These are phyloP conservation scores for Umbelopsis sp. DNA, from an alignment of 371 early-diverging fungal species.

Conservation along the genomic window DNA sequence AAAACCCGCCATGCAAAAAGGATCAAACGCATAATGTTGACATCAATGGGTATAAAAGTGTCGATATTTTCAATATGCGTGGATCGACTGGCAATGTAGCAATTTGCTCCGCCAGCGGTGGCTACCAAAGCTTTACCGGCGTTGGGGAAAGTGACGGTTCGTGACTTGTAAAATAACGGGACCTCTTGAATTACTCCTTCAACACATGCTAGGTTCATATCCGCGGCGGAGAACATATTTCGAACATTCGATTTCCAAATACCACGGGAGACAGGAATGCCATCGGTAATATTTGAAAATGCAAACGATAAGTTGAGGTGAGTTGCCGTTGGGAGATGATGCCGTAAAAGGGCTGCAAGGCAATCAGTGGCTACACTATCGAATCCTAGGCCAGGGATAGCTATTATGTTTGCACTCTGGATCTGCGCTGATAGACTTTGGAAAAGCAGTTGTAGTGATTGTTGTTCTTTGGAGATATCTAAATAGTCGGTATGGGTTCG, in stretches of 20 bases:
- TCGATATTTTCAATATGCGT: slow-evolving; percentile 10
- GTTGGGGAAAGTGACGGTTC: slow-evolving; percentile 5
- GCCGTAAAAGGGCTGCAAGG: not conserved
- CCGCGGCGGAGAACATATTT: slow-evolving; percentile 14
- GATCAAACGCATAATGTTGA: not conserved
- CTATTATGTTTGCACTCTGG: not conserved
- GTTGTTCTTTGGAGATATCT: slow-evolving; percentile 15
- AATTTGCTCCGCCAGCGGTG: slow-evolving; percentile 13
- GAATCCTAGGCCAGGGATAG: slow-evolving; percentile 1
- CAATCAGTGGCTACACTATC: slow-evolving; percentile 12
- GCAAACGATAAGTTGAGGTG: slow-evolving; percentile 14
- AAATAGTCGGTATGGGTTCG: slow-evolving; percentile 3
- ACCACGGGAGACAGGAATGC: slow-evolving; percentile 5
- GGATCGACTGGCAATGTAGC: slow-evolving; percentile 15
- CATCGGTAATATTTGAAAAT: slow-evolving; percentile 4
- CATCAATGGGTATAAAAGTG: slow-evolving; percentile 6
- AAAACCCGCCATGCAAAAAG: slow-evolving; percentile 5
- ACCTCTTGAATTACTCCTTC: not conserved
- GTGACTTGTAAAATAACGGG: slow-evolving; percentile 14
- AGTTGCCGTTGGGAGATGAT: slow-evolving; percentile 9
- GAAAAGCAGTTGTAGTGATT: slow-evolving; percentile 2
- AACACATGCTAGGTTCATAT: slow-evolving; percentile 2
- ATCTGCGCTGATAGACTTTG: not conserved
- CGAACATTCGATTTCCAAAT: slow-evolving; percentile 11
- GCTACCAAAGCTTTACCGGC: slow-evolving; percentile 9